Conservation (phyloP, 1,139 yeast genomes). For the Suhomyces yuchorum region DNA sequence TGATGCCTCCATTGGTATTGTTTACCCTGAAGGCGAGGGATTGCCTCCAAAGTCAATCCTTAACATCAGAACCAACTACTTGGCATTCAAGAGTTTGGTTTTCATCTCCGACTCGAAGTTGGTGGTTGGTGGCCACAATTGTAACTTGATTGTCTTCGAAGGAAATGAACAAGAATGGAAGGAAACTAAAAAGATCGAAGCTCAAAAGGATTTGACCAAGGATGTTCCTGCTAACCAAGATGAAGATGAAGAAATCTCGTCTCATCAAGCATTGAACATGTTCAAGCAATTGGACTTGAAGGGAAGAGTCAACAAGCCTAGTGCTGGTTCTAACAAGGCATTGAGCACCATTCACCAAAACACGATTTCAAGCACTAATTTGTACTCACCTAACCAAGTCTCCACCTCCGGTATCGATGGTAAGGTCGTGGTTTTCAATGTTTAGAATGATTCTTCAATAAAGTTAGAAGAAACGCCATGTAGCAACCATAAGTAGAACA, state of each 20-base stretch:
- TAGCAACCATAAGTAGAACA: too few relatives aligned
- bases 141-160: constrained; percentile 83
- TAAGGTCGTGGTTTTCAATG: constrained; percentile 67
- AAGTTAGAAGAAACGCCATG: not conserved
- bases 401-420: constrained; percentile 77
- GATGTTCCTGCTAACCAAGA: constrained; percentile 38
- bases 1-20: constrained; percentile 74
- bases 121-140: constrained; percentile 90
- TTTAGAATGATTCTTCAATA: constrained; percentile 12
- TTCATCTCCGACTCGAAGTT: constrained; percentile 68
- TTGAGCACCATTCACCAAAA: constrained; percentile 87
- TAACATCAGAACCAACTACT: constrained; percentile 65
- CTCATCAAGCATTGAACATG: constrained; percentile 88
- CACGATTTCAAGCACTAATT: constrained; percentile 75
- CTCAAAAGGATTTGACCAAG: constrained; percentile 46
- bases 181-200: constrained; percentile 64
- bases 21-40: constrained; percentile 76
- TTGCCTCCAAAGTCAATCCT: constrained; percentile 46
- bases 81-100: constrained; percentile 78
- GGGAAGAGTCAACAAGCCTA: constrained; percentile 65
- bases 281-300: constrained; percentile 94
- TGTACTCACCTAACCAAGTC: constrained; percentile 52
- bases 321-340: constrained; percentile 44
- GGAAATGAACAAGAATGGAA: constrained; percentile 73
- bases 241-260: constrained; percentile 62